Base-by-base conservation (phyloP, 495 filamentous ascomycete genomes). In the Aspergillus sparsus region DNA sequence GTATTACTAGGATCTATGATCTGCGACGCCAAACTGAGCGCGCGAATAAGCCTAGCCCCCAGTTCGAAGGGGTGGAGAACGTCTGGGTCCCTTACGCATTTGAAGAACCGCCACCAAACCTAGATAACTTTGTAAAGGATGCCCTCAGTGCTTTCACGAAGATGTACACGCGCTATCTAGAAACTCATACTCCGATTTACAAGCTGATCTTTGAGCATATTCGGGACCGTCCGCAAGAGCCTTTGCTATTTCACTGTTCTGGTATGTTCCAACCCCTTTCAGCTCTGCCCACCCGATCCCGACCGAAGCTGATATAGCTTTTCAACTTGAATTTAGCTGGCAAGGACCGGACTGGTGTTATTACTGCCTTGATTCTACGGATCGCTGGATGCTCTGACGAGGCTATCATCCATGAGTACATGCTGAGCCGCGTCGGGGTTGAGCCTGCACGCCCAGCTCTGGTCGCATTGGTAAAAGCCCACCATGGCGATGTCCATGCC, bases 1-100 rank as follows among this genome's bases (percentile, higher is more conserved):
- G 80, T 6, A 83, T 91, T 62, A 80, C 74, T 13, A 77, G 80
- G 34, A 79, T 90, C 41, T 90, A 83, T 61, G 87, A 92, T 68
- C 74, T 91, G 7, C 84, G 89, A 37, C 86, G 85, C 2, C 81
- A 88, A 61, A 72, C 81, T 18, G 72, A 82, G 57, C 64, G 72
- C 12, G 60, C 60, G 33, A 53, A 74, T 34, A 72, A 64, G 18
- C 83, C 81, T 53, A 68, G 66, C 36, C 69, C 65, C 3, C 64
- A 65, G 41, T 72, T 71, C 37, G 60, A 56, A 7, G 83, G 80
- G 1, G 77, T 80, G 42, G 64, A 76, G 16, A 77, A 80, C 31
- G 66, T 83, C 33, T 86, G 80, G 70, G 69, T 80, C 15, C 68
- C 71, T 32, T 74, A 78, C 27, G 66, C 68, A 0, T 33, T 47